A percentile compares a stretch with the other conserved stretches of the same genome.
These are phyloP conservation scores for Microbotryum intermedium DNA, from an alignment of 1,284 basidiomycete genomes.

Conservation along the genomic window DNA sequence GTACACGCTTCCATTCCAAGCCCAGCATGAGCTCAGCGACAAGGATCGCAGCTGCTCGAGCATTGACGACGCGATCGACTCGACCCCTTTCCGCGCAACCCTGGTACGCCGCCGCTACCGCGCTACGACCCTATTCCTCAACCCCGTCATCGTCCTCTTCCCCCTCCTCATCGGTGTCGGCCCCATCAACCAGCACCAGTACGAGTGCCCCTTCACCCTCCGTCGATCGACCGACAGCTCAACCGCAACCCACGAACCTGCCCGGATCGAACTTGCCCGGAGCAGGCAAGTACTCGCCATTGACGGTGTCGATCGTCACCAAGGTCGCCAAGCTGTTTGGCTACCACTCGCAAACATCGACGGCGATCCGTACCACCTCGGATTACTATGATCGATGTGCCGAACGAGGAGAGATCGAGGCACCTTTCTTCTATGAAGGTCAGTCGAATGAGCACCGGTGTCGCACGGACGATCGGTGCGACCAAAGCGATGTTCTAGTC, in stretches of 20 bases:
- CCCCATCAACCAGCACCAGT: too few species aligned
- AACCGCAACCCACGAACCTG: conserved; percentile 25
- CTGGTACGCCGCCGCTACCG: too few species aligned
- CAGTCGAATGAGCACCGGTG: not conserved
- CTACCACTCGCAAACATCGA: conserved; percentile 46
- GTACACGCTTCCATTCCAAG: too few species aligned
- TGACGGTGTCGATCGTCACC: conserved; percentile 29
- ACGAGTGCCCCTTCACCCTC: not conserved
- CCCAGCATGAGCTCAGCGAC: too few species aligned
- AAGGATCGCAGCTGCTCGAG: too few species aligned
- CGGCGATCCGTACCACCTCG: conserved; percentile 48
- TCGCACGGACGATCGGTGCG: not conserved
- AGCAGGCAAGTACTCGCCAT: conserved; percentile 24
- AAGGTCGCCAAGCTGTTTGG: conserved; percentile 46
- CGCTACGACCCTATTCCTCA: too few species aligned
- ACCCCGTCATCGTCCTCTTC: too few species aligned
- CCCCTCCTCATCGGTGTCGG: too few species aligned
- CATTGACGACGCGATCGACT: too few species aligned
- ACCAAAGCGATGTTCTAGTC: not conserved
- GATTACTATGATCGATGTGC: conserved; percentile 49
- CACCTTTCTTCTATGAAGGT: conserved; percentile 42
- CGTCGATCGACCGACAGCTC: conserved; percentile 4
- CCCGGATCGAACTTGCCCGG: conserved; percentile 25
- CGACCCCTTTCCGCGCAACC: too few species aligned
- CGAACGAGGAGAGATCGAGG: conserved; percentile 43